These are phyloP conservation scores for Calonectria multiphialidica DNA, from an alignment of 2,329 filamentous ascomycete genomes.

Conservation along the genomic window DNA sequence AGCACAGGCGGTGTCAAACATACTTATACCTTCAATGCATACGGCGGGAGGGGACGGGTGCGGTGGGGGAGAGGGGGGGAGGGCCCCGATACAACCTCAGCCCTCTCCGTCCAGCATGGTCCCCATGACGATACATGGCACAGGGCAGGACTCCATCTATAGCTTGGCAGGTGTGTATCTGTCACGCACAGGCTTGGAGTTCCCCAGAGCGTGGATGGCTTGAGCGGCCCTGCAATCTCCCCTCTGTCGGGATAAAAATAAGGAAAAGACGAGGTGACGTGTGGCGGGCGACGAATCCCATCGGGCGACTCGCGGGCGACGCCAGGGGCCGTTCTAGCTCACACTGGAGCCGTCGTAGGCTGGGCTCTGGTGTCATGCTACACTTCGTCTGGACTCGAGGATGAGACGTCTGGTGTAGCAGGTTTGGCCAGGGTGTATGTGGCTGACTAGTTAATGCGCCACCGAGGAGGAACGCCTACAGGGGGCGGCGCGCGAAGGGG, in stretches of 20 bases:
- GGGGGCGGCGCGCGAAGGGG: neutral
- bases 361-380: constrained; percentile 11
- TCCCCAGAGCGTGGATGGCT: constrained; percentile 13
- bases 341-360: neutral
- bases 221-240: constrained; percentile 26
- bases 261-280: neutral
- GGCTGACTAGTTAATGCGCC: neutral
- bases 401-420: constrained; percentile 26
- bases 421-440: constrained; percentile 10
- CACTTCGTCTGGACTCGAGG: constrained; percentile 20
- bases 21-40: constrained; percentile 20
- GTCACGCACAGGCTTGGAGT: constrained; percentile 5
- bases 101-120: neutral
- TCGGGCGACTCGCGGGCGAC: neutral
- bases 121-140: constrained; percentile 1
- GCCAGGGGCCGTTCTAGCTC: neutral
- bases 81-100: neutral
- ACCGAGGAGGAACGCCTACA: neutral
- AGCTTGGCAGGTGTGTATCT: neutral
- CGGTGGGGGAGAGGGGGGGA: neutral
- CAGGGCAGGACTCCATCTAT: constrained; percentile 4
- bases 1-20: constrained; percentile 23
- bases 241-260: neutral
- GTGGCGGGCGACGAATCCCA: constrained; percentile 13
- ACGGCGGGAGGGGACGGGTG: neutral